Percentiles rank a stretch among this genome's conserved stretches.
These are phyloP conservation scores for Trypanosomatidae sp. DNA, from an alignment of 208 protist genomes.

Conservation along the genomic window DNA sequence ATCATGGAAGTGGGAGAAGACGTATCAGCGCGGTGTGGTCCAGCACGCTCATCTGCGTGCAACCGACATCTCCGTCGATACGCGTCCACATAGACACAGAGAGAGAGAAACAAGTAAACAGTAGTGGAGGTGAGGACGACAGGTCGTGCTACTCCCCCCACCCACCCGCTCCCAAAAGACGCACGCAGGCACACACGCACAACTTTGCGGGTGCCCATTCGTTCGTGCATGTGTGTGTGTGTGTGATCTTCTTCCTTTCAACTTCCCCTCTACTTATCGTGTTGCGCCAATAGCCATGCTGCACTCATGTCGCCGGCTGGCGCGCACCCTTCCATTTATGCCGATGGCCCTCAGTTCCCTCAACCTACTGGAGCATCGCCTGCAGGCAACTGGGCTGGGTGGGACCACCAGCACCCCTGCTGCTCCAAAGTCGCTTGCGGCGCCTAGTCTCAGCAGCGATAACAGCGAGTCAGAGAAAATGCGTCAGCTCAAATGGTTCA, in stretches of 20 bases:
- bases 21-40: neutral
- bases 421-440: neutral
- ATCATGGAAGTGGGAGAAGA: neutral
- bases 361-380: slow-evolving; percentile 44
- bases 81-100: neutral
- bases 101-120: neutral
- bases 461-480: neutral
- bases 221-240: neutral
- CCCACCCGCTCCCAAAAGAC: neutral
- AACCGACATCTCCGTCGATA: neutral
- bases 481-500: slow-evolving; percentile 41
- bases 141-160: neutral
- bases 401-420: neutral
- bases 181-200: neutral
- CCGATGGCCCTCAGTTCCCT: slow-evolving; percentile 86
- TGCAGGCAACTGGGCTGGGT: slow-evolving; percentile 12
- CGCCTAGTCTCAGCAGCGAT: neutral
- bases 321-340: slow-evolving; percentile 64
- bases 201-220: neutral
- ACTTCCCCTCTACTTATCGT: neutral
- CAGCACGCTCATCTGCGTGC: neutral
- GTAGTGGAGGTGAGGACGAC: slow-evolving; percentile 1
- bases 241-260: neutral
- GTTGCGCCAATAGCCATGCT: slow-evolving; percentile 21
- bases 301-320: slow-evolving; percentile 10